Evolutionary conservation across 192 early-diverging fungal genomes (phyloP), one percentile per base, ranked within the genome.

Genomic region (Coemansia sp.): DNA sequence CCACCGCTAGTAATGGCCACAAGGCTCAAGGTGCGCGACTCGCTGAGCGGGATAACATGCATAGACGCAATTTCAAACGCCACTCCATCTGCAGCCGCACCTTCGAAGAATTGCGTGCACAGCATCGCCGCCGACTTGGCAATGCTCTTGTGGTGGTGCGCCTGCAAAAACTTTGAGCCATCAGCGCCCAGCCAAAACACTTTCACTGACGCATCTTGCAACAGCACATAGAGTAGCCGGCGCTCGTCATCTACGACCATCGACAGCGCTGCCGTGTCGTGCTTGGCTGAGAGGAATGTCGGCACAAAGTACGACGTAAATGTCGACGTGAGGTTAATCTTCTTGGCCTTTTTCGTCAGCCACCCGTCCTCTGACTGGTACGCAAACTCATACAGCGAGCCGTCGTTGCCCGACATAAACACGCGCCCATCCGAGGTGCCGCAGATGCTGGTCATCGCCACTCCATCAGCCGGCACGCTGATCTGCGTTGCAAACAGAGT

Each of bases 341-440:
- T 93, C 17, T 85, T 84, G 62, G 93, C 91, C 60, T 88, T 89
- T 31, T 88, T 79, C 11, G 84, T 89, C 72, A 96, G 93, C 93
- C 93, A 96, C 6, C 92, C 90, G 58, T 97, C 96, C 50, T 88
- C 88, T 10, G 90, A 78, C 77, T 93, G 90, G 73, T 98, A 98
- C 32, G 82, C 82, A 38, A 98, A 82, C 80, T 98, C 96, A 82
- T 92, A 95, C 12, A 98, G 69, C 63, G 90, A 86, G 29, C 93
- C 93, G 73, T 96, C 90, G 64, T 88, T 88, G 50, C 96, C 95
- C 27, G 88, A 78, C 92, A 96, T 92, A 64, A 97, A 96, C 36
- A 98, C 90, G 5, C 97, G 85, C 21, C 97, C 97, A 41, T 90
- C 80, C 17, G 50, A 66, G 10, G 94, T 91, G 10, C 93, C 94